These are phyloP conservation scores for Fagus sylvatica DNA, from an alignment of 306 rosid species.

Conservation along the genomic window DNA sequence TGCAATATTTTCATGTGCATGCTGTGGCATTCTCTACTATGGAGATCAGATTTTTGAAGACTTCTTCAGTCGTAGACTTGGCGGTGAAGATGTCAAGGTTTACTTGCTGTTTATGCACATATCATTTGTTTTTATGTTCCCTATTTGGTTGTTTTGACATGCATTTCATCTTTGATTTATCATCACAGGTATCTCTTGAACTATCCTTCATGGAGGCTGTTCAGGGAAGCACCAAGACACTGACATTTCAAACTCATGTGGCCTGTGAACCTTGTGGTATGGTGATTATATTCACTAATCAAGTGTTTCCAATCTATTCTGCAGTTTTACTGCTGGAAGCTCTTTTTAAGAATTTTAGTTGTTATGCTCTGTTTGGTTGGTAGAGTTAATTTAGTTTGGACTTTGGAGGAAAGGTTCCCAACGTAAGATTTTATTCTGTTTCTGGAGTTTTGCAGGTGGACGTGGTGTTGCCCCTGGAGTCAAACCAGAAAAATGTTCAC, in stretches of 20 bases:
- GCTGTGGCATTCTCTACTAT: conserved; percentile 19
- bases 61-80: conserved; percentile 68
- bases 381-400: conserved; percentile 10
- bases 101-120: conserved; percentile 16
- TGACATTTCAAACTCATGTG: conserved; percentile 67
- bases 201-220: conserved; percentile 94
- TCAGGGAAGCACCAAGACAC: conserved; percentile 75
- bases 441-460: conserved; percentile 58
- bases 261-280: conserved; percentile 85
- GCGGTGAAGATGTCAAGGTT: conserved; percentile 91
- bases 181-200: conserved; percentile 64
- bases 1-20: conserved; percentile 17
- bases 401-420: not conserved
- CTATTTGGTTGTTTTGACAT: conserved; percentile 13
- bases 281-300: conserved; percentile 22
- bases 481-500: conserved; percentile 83
- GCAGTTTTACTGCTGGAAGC: not conserved
- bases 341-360: conserved; percentile 1
- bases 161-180: conserved; percentile 13
- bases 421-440: conserved; percentile 19
- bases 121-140: not conserved
- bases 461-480: conserved; percentile 97
- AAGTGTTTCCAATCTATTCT: not conserved
- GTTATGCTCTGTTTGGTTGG: conserved; percentile 16
- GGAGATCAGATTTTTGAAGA: conserved; percentile 59